Evolutionary conservation across 2,329 filamentous ascomycete species (phyloP).

Genomic region (Colletotrichum costaricense): DNA sequence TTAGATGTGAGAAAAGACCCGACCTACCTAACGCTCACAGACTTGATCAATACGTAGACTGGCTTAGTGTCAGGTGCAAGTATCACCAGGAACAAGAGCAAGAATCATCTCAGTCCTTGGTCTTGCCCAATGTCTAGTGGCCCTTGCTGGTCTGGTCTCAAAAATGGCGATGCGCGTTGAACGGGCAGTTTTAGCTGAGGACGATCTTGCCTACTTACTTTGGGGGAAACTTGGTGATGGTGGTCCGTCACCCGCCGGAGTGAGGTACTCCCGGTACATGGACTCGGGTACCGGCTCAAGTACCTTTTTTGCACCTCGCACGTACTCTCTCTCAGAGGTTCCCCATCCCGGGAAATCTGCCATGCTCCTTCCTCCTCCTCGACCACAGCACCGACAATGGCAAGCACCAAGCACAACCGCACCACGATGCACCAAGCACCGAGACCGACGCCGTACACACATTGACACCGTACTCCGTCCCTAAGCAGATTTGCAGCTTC

Average conservation of each 20-base stretch:
- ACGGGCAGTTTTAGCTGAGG: constrained; percentile 18
- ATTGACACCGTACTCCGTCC: too few relatives aligned
- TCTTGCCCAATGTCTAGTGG: neutral
- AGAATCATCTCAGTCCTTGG: neutral
- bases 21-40: constrained; percentile 3
- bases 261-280: constrained; percentile 22
- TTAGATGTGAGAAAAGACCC: neutral
- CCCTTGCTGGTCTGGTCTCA: constrained; percentile 18
- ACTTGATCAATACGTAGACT: neutral
- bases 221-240: neutral
- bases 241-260: constrained; percentile 19
- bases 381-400: neutral
- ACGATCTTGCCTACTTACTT: neutral
- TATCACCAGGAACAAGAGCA: neutral
- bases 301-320: constrained; percentile 8
- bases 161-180: constrained; percentile 13
- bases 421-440: neutral
- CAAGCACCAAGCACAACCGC: neutral
- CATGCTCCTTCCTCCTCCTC: neutral
- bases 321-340: constrained; percentile 3
- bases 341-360: neutral
- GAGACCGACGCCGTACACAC: neutral
- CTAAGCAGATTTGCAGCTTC: neutral
- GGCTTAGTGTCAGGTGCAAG: neutral
- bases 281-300: constrained; percentile 1